A percentile compares a stretch with the other conserved stretches of the same genome.
Conservation (phyloP, 2,329 filamentous ascomycete species). For the Calonectria hawksworthii region DNA sequence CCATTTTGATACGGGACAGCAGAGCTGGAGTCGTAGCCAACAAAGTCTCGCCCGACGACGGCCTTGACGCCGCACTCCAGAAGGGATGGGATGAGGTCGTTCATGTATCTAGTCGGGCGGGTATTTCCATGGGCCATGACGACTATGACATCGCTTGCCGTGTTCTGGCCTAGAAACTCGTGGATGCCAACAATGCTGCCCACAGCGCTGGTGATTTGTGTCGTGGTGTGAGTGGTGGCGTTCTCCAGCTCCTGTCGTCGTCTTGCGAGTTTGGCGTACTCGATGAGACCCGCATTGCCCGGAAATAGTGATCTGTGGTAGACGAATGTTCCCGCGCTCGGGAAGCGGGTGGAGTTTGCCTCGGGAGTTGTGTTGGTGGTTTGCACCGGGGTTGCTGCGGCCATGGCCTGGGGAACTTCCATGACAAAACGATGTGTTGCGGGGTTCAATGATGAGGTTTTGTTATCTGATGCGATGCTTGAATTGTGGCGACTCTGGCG, state of each 20-base stretch:
- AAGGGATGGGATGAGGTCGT: not conserved
- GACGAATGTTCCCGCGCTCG: not conserved
- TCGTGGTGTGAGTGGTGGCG: not conserved
- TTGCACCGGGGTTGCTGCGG: not conserved
- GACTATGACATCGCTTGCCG: slow-evolving; percentile 6
- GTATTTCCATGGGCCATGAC: slow-evolving; percentile 22
- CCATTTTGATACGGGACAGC: slow-evolving; percentile 11
- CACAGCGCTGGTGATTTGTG: not conserved
- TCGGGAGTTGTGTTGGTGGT: not conserved
- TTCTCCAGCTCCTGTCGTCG: not conserved
- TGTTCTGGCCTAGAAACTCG: not conserved
- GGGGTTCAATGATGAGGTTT: not conserved
- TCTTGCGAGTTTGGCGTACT: slow-evolving; percentile 2
- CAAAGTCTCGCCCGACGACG: slow-evolving; percentile 20
- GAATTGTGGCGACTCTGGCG: not conserved
- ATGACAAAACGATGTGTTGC: not conserved
- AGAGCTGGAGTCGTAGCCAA: slow-evolving; percentile 22
- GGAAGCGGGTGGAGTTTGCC: not conserved
- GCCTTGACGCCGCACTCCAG: slow-evolving; percentile 9
- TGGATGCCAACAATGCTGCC: slow-evolving; percentile 16
- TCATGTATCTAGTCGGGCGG: slow-evolving; percentile 13
- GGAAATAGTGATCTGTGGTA: slow-evolving; percentile 16
- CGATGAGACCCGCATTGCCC: slow-evolving; percentile 6
- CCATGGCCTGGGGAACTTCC: not conserved
- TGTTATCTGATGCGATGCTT: not conserved